Conservation (phyloP, 2,329 filamentous ascomycete genomes). For the Clonostachys rosea region DNA sequence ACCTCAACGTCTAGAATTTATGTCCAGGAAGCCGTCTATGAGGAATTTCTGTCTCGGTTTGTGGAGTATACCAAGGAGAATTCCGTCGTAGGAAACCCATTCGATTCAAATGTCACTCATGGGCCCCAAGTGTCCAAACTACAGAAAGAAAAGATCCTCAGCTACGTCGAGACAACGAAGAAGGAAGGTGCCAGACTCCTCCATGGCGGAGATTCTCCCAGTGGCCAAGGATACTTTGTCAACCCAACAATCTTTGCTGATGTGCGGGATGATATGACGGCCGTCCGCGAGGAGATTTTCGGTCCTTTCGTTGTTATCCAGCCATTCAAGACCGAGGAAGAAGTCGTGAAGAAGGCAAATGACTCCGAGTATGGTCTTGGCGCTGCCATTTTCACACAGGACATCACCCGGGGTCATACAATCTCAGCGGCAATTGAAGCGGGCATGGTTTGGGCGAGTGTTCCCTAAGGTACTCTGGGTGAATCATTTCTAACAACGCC, state of each 20-base stretch:
- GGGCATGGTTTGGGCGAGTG: slow-evolving; percentile 28
- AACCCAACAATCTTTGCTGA: not conserved
- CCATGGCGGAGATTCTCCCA: slow-evolving; percentile 55
- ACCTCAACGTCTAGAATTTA: slow-evolving; percentile 63
- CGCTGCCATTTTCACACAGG: slow-evolving; percentile 11
- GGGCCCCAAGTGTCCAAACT: slow-evolving; percentile 44
- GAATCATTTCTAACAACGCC: not conserved
- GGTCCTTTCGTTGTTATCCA: slow-evolving; percentile 40
- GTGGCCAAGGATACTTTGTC: slow-evolving; percentile 7
- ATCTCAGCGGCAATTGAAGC: slow-evolving; percentile 43
- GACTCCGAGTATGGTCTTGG: slow-evolving; percentile 27
- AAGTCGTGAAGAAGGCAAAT: slow-evolving; percentile 22
- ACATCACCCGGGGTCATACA: slow-evolving; percentile 50
- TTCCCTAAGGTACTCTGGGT: not conserved
- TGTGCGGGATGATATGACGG: not conserved
- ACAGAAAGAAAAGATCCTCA: slow-evolving; percentile 59
- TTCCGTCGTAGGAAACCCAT: slow-evolving; percentile 23
- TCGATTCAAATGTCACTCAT: slow-evolving; percentile 18
- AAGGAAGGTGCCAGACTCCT: slow-evolving; percentile 56
- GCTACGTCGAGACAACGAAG: slow-evolving; percentile 47
- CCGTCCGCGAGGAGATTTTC: not conserved
- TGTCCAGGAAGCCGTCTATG: slow-evolving; percentile 17
- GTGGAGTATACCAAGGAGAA: slow-evolving; percentile 10
- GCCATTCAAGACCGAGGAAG: slow-evolving; percentile 48
- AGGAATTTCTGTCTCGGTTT: slow-evolving; percentile 4